A percentile compares a stretch with the other conserved stretches of the same genome.
Evolutionary conservation across 2,329 filamentous ascomycete species (phyloP).

Genomic region (Zalaria sp.): DNA sequence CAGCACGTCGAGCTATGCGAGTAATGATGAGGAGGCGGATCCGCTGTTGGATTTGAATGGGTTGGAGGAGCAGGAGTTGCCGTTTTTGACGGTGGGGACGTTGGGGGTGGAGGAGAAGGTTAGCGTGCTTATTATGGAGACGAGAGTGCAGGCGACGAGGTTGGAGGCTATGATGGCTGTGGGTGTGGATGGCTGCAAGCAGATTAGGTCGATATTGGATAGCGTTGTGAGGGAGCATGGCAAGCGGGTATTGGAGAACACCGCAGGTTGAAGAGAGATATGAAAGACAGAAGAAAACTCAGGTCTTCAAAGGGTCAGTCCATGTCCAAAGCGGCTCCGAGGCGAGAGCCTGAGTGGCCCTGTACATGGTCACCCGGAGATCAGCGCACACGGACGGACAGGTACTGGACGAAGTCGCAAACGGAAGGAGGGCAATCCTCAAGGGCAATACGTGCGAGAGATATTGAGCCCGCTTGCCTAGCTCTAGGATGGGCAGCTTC

Average conservation of each 20-base stretch:
- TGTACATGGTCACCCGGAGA: too few relatives aligned
- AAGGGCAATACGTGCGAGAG: too few relatives aligned
- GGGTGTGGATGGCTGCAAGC: slow-evolving; percentile 80
- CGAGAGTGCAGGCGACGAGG: slow-evolving; percentile 64
- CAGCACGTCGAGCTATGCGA: slow-evolving; percentile 52
- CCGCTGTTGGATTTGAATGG: slow-evolving; percentile 68
- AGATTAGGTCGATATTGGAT: slow-evolving; percentile 70
- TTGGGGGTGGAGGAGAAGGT: slow-evolving; percentile 56
- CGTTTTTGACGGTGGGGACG: slow-evolving; percentile 75
- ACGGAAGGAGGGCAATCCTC: too few relatives aligned
- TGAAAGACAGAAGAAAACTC: too few relatives aligned
- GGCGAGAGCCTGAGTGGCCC: too few relatives aligned
- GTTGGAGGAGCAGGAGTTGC: slow-evolving; percentile 75
- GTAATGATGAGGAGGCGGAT: slow-evolving; percentile 56
- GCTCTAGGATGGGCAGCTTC: too few relatives aligned
- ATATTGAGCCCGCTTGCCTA: too few relatives aligned
- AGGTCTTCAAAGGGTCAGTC: too few relatives aligned
- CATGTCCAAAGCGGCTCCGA: too few relatives aligned
- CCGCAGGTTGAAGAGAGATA: slow-evolving; percentile 4
- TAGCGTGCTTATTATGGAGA: slow-evolving; percentile 72
- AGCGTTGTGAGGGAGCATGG: slow-evolving; percentile 62
- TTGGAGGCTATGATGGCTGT: slow-evolving; percentile 89
- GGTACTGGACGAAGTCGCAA: too few relatives aligned
- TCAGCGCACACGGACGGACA: too few relatives aligned
- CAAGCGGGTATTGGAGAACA: slow-evolving; percentile 40